Conservation (phyloP, 2,329 filamentous ascomycete genomes). For the Mariannaea sp. region DNA sequence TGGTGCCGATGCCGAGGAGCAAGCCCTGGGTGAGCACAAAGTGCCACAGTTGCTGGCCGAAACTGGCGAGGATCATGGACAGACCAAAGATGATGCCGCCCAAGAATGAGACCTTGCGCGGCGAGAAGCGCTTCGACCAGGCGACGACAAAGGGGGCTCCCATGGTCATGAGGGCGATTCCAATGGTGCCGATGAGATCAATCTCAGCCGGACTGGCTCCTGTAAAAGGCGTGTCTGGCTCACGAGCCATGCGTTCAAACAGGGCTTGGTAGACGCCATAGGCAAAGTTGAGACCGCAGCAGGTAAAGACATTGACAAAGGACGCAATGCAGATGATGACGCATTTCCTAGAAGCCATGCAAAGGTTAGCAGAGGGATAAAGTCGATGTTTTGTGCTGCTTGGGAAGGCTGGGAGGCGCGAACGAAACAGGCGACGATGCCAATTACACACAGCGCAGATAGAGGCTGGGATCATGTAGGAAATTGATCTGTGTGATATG, state of each 20-base stretch:
- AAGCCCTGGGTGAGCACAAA: constrained; percentile 12
- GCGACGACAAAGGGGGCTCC: constrained; percentile 9
- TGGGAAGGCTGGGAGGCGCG: too few species aligned
- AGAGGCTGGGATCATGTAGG: too few species aligned
- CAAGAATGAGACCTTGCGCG: not conserved
- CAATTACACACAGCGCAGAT: too few species aligned
- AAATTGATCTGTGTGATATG: too few species aligned
- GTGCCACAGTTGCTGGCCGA: constrained; percentile 10
- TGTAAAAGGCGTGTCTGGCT: constrained; percentile 4
- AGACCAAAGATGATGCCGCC: constrained; percentile 9
- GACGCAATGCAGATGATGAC: not conserved
- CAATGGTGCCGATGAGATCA: constrained; percentile 7
- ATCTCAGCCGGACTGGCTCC: constrained; percentile 5
- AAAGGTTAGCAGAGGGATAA: too few species aligned
- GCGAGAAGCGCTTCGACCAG: constrained; percentile 5
- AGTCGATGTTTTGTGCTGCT: too few species aligned
- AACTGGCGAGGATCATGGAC: constrained; percentile 8
- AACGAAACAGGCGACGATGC: too few species aligned
- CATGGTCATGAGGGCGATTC: constrained; percentile 8
- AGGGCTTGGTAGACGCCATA: constrained; percentile 18
- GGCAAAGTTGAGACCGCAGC: constrained; percentile 15
- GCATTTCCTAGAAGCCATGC: not conserved
- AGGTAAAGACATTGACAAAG: constrained; percentile 12
- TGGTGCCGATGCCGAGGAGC: constrained; percentile 5
- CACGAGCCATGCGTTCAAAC: constrained; percentile 11